Conservation (phyloP, 805 yeast genomes). For the Metschnikowia kofuensis region DNA sequence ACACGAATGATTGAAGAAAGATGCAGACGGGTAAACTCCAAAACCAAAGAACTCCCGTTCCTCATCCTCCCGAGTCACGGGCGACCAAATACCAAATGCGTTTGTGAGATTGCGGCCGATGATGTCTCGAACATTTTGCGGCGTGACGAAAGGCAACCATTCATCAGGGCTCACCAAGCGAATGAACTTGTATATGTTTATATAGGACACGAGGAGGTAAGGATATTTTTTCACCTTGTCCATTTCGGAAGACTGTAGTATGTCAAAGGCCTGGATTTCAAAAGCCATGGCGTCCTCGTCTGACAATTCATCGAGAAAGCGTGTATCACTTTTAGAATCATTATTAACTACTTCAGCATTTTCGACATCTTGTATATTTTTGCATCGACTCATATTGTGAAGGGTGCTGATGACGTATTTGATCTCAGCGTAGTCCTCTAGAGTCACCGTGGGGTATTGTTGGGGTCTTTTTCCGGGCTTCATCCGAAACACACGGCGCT, state of each 20-base stretch:
- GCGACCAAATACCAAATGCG: conserved; percentile 69
- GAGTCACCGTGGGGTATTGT: conserved; percentile 42
- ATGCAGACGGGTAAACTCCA: conserved; percentile 58
- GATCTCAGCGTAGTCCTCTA: conserved; percentile 51
- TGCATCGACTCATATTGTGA: conserved; percentile 14
- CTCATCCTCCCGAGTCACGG: conserved; percentile 34
- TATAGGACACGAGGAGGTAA: conserved; percentile 45
- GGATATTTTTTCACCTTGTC: conserved; percentile 47
- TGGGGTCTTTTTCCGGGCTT: conserved; percentile 35
- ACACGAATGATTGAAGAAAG: conserved; percentile 69
- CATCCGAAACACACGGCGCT: conserved; percentile 25
- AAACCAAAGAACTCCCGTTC: conserved; percentile 57
- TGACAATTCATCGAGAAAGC: conserved; percentile 3
- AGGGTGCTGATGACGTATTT: conserved; percentile 40
- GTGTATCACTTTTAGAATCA: neutral
- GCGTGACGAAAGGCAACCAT: conserved; percentile 35
- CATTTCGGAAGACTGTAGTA: conserved; percentile 51
- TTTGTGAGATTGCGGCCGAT: conserved; percentile 63
- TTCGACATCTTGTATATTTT: neutral
- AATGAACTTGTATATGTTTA: conserved; percentile 47
- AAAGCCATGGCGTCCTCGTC: conserved; percentile 5
- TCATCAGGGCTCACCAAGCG: conserved; percentile 34
- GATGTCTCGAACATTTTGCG: conserved; percentile 41
- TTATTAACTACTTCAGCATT: neutral
- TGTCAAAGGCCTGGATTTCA: conserved; percentile 32